Evolutionary conservation across 306 rosid species (phyloP).

Genomic region (Fragaria nilgerrensis): DNA sequence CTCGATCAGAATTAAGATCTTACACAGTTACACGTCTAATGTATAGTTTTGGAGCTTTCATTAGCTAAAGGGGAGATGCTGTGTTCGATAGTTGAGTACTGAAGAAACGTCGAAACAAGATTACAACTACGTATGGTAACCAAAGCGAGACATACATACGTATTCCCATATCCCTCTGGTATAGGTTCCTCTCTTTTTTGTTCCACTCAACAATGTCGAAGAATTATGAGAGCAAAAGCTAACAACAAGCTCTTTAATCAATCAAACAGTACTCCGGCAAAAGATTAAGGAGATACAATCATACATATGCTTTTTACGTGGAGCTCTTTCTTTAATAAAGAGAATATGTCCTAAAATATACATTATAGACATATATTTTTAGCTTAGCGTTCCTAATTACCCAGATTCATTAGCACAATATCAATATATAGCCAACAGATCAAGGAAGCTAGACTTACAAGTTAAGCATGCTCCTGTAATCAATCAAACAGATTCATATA

Average conservation of each 20-base stretch:
- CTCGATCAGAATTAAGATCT: conserved; percentile 11
- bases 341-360: not conserved
- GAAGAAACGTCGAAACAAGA: not conserved
- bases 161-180: not conserved
- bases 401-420: not conserved
- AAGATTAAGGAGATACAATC: conserved; percentile 17
- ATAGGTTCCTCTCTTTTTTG: conserved; percentile 3
- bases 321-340: conserved; percentile 27
- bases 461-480: not conserved
- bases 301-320: conserved; percentile 34
- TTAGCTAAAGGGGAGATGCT: conserved; percentile 40
- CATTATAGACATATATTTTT: not conserved
- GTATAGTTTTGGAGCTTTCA: not conserved
- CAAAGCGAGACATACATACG: not conserved
- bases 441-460: not conserved
- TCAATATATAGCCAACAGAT: not conserved
- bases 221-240: conserved; percentile 42
- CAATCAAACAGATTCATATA: not conserved
- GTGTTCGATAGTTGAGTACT: not conserved
- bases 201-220: conserved; percentile 34
- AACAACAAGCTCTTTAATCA: conserved; percentile 27
- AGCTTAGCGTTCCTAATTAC: not conserved
- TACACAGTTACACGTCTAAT: not conserved
- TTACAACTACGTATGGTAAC: not conserved
- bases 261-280: conserved; percentile 25